Percentiles rank a stretch among this genome's conserved stretches.
These are phyloP conservation scores for Paraurostyla sp. DNA, from an alignment of 73 alveolate species.

Conservation along the genomic window DNA sequence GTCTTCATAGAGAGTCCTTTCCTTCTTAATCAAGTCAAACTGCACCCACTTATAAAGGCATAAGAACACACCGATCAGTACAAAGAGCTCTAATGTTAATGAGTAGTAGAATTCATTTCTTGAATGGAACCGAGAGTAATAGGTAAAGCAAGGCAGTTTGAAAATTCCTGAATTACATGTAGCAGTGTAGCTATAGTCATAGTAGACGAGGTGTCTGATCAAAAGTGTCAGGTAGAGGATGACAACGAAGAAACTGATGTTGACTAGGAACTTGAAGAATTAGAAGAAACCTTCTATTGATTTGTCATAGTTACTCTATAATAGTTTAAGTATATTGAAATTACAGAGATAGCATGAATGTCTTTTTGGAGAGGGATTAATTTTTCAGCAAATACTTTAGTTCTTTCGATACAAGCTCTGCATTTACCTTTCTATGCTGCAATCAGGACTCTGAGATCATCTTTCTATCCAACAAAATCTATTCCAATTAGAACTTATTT, in stretches of 20 bases:
- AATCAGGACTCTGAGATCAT: constrained; percentile 31
- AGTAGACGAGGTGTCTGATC: neutral
- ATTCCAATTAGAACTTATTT: constrained; percentile 65
- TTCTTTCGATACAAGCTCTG: constrained; percentile 33
- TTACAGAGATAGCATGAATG: constrained; percentile 12
- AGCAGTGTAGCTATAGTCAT: constrained; percentile 2
- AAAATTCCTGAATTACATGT: constrained; percentile 43
- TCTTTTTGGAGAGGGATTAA: constrained; percentile 39
- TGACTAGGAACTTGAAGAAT: constrained; percentile 58
- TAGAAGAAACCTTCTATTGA: constrained; percentile 54
- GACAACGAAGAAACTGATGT: constrained; percentile 40
- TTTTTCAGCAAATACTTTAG: neutral
- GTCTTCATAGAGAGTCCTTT: constrained; percentile 68
- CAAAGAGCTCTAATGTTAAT: constrained; percentile 46
- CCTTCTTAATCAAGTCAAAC: constrained; percentile 48
- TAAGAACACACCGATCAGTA: constrained; percentile 24
- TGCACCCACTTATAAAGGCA: constrained; percentile 67
- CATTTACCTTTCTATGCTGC: constrained; percentile 60
- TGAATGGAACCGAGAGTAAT: constrained; percentile 56
- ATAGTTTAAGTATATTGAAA: neutral
- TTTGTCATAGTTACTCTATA: constrained; percentile 62
- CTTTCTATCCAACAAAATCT: constrained; percentile 66
- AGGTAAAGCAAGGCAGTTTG: constrained; percentile 65
- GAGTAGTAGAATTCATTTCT: constrained; percentile 42
- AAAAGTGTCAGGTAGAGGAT: neutral